phyloP scores from a whole-genome alignment of 805 yeast species.

The Myxozyma monticola region DNA sequence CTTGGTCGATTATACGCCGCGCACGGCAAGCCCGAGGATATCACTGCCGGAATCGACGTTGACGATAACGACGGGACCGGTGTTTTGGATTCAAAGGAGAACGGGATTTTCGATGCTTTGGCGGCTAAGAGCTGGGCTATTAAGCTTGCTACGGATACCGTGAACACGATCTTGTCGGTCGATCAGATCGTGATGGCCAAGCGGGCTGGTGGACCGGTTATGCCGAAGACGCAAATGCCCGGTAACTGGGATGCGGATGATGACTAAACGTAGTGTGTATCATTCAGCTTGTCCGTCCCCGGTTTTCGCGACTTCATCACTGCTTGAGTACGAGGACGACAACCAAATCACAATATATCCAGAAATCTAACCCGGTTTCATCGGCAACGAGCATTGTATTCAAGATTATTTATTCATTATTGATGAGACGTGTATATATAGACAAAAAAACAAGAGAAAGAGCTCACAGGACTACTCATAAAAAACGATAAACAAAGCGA shows the following conservation, averaged over 20 bases:
- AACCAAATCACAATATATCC: no score
- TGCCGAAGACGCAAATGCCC: constrained; percentile 82
- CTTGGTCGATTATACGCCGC: constrained; percentile 86
- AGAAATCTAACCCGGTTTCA: no score
- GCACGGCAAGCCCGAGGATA: constrained; percentile 48
- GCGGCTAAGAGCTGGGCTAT: constrained; percentile 83
- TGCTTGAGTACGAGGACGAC: no score
- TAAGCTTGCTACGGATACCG: constrained; percentile 92
- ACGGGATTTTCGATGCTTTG: constrained; percentile 75
- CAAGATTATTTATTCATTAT: no score
- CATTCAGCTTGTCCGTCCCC: no score
- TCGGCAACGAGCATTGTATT: no score
- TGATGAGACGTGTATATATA: no score
- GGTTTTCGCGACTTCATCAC: no score
- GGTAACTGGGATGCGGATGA: constrained; percentile 98
- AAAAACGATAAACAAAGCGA: neutral
- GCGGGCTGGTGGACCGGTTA: constrained; percentile 96
- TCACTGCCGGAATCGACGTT: constrained; percentile 64
- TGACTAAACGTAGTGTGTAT: constrained; percentile 5
- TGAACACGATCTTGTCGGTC: constrained; percentile 82
- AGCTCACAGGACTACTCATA: neutral
- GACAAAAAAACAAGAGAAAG: neutral
- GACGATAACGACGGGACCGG: constrained; percentile 59
- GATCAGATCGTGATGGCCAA: constrained; percentile 99
- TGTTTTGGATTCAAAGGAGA: constrained; percentile 65